Base-by-base conservation (phyloP, 352 stramenopile species). In the Phytophthora vignae region DNA sequence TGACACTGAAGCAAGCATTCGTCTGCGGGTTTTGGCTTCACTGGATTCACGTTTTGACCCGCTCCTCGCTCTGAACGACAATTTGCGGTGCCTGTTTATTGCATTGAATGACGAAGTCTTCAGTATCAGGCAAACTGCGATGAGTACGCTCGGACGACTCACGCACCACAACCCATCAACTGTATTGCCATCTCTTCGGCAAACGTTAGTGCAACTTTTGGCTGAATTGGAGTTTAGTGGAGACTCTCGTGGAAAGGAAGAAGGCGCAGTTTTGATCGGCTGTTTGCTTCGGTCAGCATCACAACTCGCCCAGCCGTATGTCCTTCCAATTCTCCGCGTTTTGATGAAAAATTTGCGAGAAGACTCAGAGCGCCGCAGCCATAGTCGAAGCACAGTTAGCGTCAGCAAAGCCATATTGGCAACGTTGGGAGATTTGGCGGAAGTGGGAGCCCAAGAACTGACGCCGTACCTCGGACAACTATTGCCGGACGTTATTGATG, bases 311-410 rank as follows among this genome's bases (percentile, higher is more conserved):
- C 91, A 95, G 65, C 90, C 90, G 2, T 96, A 96, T 42, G 90
- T 96, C 15, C 78, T 96, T 7, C 90, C 90, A 19, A 96, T 95
- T 56, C 62, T 96, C 19, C 89, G 90, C 40, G 90, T 90, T 19
- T 68, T 96, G 48, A 96, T 96, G 85, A 94, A 96, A 64, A 96
- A 96, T 65, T 54, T 96, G 33, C 87, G 90, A 19, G 85, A 95
- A 78, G 90, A 96, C 49, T 93, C 88, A 3, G 87, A 83, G 29
- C 69, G 78, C 15, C 79, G 87, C 36, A 89, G 79, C 42, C 87
- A 89, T 48, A 94, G 85, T 62, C 82, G 85, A 46, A 94, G 88
- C 40, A 96, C 83, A 0, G 71, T 94, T 33, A 91, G 80, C 40
- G 87, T 96, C 40, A 96, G 89, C 78, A 92, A 92, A 71, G 88